Percentiles rank a stretch among this genome's conserved stretches.
phyloP scores from a whole-genome alignment of 2,329 filamentous ascomycete genomes.

The Aureobasidium mangrovei region DNA sequence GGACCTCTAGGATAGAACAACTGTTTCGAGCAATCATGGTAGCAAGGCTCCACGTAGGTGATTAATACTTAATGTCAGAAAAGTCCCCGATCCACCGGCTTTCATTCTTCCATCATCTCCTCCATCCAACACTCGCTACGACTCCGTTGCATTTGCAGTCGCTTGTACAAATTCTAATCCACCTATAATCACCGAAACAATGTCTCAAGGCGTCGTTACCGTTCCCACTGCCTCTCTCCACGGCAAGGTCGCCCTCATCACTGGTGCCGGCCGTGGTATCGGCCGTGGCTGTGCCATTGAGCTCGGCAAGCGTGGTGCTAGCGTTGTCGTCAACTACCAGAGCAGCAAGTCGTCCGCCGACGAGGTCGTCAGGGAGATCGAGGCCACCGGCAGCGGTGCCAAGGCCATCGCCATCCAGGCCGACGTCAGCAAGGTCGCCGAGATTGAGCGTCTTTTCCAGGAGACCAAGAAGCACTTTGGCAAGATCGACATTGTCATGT shows the following conservation, averaged over 20 bases:
- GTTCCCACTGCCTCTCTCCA: conserved; percentile 43
- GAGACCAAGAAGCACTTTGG: conserved; percentile 34
- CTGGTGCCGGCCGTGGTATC: conserved; percentile 57
- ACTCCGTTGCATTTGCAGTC: not conserved
- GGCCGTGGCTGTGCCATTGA: conserved; percentile 58
- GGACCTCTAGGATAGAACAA: not conserved
- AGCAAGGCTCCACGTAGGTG: not conserved
- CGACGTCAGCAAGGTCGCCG: conserved; percentile 45
- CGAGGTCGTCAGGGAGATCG: conserved; percentile 40
- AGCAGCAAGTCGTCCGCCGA: conserved; percentile 43
- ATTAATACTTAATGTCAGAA: conserved; percentile 2
- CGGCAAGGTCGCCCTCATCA: conserved; percentile 52
- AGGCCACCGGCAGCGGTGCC: conserved; percentile 38
- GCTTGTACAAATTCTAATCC: not conserved
- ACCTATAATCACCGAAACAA: not conserved
- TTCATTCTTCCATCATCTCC: not conserved
- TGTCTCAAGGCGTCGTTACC: conserved; percentile 22
- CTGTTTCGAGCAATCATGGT: conserved; percentile 3
- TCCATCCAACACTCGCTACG: conserved; percentile 3
- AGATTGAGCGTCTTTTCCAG: conserved; percentile 52
- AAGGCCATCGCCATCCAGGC: conserved; percentile 50
- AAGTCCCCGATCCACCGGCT: not conserved
- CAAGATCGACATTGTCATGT: conserved; percentile 43
- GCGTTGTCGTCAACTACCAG: conserved; percentile 58
- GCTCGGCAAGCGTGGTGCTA: conserved; percentile 56